Evolutionary conservation across 2,329 filamentous ascomycete genomes (phyloP).

Genomic region (Raffaelea albimanens): DNA sequence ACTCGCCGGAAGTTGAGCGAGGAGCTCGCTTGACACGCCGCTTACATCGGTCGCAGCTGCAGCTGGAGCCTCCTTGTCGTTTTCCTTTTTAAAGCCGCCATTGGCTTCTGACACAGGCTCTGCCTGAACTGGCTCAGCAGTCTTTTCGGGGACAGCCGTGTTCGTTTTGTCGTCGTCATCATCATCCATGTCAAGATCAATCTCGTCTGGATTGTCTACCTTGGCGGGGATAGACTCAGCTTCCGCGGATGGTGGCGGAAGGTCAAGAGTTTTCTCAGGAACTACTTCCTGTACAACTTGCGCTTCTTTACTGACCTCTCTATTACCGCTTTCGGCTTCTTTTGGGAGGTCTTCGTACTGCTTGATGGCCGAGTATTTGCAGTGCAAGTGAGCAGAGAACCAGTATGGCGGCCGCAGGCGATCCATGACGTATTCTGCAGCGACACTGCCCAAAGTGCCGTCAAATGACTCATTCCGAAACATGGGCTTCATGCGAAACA

Average conservation of each 20-base stretch:
- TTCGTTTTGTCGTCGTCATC: conserved; percentile 23
- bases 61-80: conserved; percentile 1
- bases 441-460: conserved; percentile 68
- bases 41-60: conserved; percentile 10
- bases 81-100: not conserved
- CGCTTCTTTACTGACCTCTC: conserved; percentile 18
- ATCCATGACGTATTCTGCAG: conserved; percentile 73
- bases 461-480: conserved; percentile 68
- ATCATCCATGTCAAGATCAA: conserved; percentile 57
- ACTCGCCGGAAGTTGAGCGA: conserved; percentile 66
- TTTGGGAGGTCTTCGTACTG: conserved; percentile 26
- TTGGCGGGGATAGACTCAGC: conserved; percentile 6
- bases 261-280: conserved; percentile 1
- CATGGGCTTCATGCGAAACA: conserved; percentile 66
- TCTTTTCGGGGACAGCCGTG: conserved; percentile 6
- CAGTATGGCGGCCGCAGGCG: conserved; percentile 74
- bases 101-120: conserved; percentile 1
- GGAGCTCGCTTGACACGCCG: conserved; percentile 52
- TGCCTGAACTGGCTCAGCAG: conserved; percentile 14
- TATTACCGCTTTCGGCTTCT: conserved; percentile 21
- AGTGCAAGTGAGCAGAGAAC: conserved; percentile 91
- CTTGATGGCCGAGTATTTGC: conserved; percentile 69
- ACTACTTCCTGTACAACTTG: conserved; percentile 7
- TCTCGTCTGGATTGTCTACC: conserved; percentile 53
- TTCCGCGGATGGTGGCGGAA: not conserved